Evolutionary conservation across 1,139 yeast genomes (phyloP).

Genomic region (Blastobotrys petasosporus): DNA sequence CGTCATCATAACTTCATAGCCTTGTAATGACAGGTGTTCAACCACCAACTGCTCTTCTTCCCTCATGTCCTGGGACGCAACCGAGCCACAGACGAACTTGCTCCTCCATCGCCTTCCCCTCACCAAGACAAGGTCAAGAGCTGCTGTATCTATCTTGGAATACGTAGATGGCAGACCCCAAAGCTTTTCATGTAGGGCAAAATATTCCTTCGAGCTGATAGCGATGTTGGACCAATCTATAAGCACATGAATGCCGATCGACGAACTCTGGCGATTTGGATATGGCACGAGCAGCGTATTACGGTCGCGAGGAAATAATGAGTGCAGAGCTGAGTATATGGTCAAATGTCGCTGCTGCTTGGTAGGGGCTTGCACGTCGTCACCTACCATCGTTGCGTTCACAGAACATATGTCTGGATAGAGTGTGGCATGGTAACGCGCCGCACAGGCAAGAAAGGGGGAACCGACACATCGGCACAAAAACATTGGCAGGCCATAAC

Average conservation of each 20-base stretch:
- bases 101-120: slow-evolving; percentile 18
- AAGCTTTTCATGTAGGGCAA: slow-evolving; percentile 2
- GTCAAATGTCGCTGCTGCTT: background rate
- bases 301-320: slow-evolving; percentile 20
- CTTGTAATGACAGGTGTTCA: background rate
- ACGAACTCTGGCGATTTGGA: background rate
- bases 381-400: too few species aligned
- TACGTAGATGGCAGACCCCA: background rate
- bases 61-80: background rate
- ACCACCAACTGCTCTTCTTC: background rate
- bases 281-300: slow-evolving; percentile 20
- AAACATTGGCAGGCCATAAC: too few species aligned
- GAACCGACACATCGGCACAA: too few species aligned
- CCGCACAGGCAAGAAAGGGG: too few species aligned
- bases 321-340: slow-evolving; percentile 9
- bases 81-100: slow-evolving; percentile 10
- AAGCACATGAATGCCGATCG: slow-evolving; percentile 15
- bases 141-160: slow-evolving; percentile 14
- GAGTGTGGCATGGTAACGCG: too few species aligned
- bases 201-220: slow-evolving; percentile 14
- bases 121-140: slow-evolving; percentile 17
- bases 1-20: slow-evolving; percentile 4
- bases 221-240: slow-evolving; percentile 25
- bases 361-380: background rate
- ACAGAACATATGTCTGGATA: too few species aligned